phyloP scores from a whole-genome alignment of 306 rosid species.

The Castanopsis chinensis region DNA sequence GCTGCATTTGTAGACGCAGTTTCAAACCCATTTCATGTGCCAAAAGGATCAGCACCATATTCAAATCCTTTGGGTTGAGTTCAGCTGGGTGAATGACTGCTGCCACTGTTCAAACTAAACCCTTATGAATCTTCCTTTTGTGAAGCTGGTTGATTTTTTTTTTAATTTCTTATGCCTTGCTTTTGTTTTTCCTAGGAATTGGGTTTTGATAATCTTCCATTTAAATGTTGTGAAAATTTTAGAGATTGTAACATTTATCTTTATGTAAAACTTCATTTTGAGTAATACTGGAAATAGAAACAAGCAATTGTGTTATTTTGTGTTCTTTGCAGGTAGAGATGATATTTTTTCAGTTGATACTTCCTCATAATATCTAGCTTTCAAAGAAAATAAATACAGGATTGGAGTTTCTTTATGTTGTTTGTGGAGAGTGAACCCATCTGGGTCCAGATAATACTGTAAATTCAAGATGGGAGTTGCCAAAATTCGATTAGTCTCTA shows the following conservation, averaged over 20 bases:
- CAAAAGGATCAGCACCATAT: constrained; percentile 81
- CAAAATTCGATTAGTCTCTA: not conserved
- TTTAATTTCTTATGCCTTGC: not conserved
- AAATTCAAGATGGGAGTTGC: not conserved
- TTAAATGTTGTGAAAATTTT: not conserved
- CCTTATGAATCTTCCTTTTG: not conserved
- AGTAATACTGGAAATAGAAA: not conserved
- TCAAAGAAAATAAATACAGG: not conserved
- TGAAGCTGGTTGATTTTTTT: not conserved
- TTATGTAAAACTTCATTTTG: not conserved
- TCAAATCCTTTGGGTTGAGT: constrained; percentile 85
- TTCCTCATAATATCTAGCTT: not conserved
- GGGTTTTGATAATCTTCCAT: not conserved
- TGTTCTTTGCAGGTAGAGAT: not conserved
- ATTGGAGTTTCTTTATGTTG: not conserved
- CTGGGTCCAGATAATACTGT: not conserved
- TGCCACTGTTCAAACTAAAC: not conserved
- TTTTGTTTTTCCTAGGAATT: not conserved
- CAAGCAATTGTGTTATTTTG: not conserved
- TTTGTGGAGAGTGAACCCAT: not conserved
- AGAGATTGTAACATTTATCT: not conserved
- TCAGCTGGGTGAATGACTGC: constrained; percentile 48
- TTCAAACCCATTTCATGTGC: constrained; percentile 91
- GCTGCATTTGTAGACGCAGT: constrained; percentile 85
- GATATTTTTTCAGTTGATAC: not conserved